A percentile compares a stretch with the other conserved stretches of the same genome.
Conservation (phyloP, 1,284 basidiomycete genomes). For the Volvariella surrecta region DNA sequence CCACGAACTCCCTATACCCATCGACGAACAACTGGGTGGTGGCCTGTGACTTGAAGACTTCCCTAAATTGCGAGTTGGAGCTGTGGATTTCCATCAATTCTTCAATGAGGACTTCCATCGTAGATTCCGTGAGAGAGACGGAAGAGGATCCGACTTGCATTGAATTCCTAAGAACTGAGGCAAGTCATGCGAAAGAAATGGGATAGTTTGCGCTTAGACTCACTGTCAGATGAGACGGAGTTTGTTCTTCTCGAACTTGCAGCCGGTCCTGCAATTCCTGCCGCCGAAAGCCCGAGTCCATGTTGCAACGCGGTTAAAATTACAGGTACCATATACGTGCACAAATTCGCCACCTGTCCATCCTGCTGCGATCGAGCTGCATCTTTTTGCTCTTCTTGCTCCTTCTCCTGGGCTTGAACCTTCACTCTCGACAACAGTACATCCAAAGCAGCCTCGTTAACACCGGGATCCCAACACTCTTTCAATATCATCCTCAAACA, state of each 20-base stretch:
- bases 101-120: constrained; percentile 55
- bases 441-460: constrained; percentile 61
- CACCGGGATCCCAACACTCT: constrained; percentile 50
- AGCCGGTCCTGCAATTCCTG: constrained; percentile 17
- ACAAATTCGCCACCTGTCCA: constrained; percentile 23
- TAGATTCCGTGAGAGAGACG: constrained; percentile 23
- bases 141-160: neutral
- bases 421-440: constrained; percentile 44
- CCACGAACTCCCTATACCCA: constrained; percentile 48
- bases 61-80: constrained; percentile 53
- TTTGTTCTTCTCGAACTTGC: constrained; percentile 9
- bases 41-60: constrained; percentile 62
- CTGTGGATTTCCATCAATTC: constrained; percentile 59
- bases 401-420: neutral
- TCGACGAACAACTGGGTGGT: constrained; percentile 58
- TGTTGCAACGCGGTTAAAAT: constrained; percentile 54
- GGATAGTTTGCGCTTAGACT: too few species aligned
- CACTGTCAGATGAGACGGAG: constrained; percentile 18
- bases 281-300: constrained; percentile 29
- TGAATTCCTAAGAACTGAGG: too few species aligned
- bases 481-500: constrained; percentile 59
- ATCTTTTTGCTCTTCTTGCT: neutral
- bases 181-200: too few species aligned
- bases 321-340: constrained; percentile 59
- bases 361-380: neutral